Evolutionary conservation across 2,329 filamentous ascomycete genomes (phyloP), one percentile per base, ranked within the genome.

Genomic region (Aspergillus fumigatus): DNA sequence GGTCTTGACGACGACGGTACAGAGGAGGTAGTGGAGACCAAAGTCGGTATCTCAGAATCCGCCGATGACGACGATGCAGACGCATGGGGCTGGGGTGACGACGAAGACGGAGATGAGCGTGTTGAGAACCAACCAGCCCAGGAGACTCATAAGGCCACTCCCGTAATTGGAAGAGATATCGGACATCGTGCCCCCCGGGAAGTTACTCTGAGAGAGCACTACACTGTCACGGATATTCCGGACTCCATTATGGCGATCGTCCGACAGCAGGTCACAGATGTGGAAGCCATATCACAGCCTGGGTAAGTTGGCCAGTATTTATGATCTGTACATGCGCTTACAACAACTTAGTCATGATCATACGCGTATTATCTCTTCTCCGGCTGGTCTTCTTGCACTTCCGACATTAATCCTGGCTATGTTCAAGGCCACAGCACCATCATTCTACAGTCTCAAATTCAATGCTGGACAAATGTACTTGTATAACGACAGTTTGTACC

Each of bases 51-150:
- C 25, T 32, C 50, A 41, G 47, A 53, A 43, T 35, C 51, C 10
- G 52, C 62, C 7, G 70, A 68, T 38, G 72, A 74, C 4, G 75
- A 75, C 54, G 74, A 74, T 52, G 69, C 64, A 7, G 89, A 90
- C 59, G 89, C 90, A 26, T 95, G 91, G 89, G 91, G 89, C 3
- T 96, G 92, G 90, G 89, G 85, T 23, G 91, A 92, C 40, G 88
- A 88, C 6, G 74, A 77, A 26, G 74, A 77, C 19, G 67, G 75
- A 51, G 70, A 60, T 62, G 71, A 52, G 61, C 75, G 64, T 56
- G 73, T 50, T 52, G 62, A 67, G 35, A 51, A 54, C 52, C 50
- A 50, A n/a, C 61, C 66, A 48, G 51, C 60, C 23, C 58, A 66
- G 43, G 53, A 66, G 32, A 47, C 65, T 6, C 19, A 60, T 38